Conservation (phyloP, 768 basidiomycete species). For the Russula sp. region DNA sequence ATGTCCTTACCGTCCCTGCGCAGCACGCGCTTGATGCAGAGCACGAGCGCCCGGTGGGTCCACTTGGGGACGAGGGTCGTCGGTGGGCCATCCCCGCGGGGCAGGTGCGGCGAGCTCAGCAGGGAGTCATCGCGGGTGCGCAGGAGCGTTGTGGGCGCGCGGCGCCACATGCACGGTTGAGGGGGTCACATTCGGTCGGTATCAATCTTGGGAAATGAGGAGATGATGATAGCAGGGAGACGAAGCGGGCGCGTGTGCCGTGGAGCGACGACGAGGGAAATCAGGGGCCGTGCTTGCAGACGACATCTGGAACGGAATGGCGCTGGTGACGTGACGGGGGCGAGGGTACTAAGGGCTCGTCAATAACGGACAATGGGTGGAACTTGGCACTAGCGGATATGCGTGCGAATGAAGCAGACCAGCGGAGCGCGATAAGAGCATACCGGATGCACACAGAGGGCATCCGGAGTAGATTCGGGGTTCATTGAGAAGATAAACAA, state of each 20-base stretch:
- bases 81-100: constrained; percentile 2
- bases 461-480: no score
- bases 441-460: no score
- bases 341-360: not conserved
- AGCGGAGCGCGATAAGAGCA: no score
- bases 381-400: not conserved
- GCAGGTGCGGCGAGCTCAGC: constrained; percentile 17
- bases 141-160: not conserved
- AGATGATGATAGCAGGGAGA: constrained; percentile 4
- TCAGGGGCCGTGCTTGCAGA: constrained; percentile 6
- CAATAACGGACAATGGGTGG: not conserved
- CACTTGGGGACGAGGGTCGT: constrained; percentile 18
- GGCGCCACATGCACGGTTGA: constrained; percentile 16
- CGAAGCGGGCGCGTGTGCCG: constrained; percentile 15
- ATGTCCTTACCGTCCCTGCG: constrained; percentile 17
- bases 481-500: no score
- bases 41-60: constrained; percentile 11
- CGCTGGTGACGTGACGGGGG: not conserved
- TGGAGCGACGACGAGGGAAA: constrained; percentile 1
- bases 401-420: no score
- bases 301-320: constrained; percentile 13
- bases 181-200: constrained; percentile 16
- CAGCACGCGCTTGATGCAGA: constrained; percentile 18
- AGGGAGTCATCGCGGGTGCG: constrained; percentile 8
- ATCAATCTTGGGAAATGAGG: constrained; percentile 3